These are phyloP conservation scores for Xylaria sp. DNA, from an alignment of 2,329 filamentous ascomycete species.

Conservation along the genomic window DNA sequence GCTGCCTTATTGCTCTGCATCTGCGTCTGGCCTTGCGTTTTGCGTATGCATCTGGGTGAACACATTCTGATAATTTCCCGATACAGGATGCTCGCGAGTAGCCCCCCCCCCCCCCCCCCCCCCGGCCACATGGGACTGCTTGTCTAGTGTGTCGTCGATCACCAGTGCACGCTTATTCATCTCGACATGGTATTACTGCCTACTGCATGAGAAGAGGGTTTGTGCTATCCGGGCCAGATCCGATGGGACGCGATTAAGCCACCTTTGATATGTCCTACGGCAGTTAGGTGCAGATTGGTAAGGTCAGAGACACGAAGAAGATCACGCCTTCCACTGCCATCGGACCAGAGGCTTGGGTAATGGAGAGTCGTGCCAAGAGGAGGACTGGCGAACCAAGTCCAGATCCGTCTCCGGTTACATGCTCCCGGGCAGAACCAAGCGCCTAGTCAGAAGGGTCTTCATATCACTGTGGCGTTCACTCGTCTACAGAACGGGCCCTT, in stretches of 20 bases:
- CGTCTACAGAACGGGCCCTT: constrained; percentile 8
- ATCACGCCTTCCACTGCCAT: neutral
- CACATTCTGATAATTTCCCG: constrained; percentile 4
- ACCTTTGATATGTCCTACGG: constrained; percentile 8
- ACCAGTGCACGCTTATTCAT: neutral
- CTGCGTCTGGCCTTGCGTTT: neutral
- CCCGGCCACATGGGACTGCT: constrained; percentile 2
- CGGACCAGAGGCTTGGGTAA: constrained; percentile 18
- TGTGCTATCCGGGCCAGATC: constrained; percentile 17
- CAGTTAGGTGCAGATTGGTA: constrained; percentile 4
- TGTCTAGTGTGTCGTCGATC: constrained; percentile 3
- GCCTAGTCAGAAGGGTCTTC: neutral
- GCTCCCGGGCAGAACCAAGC: constrained; percentile 12
- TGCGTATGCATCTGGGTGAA: constrained; percentile 1
- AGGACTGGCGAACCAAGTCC: neutral
- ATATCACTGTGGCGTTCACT: constrained; percentile 8
- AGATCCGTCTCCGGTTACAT: constrained; percentile 13
- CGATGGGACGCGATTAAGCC: constrained; percentile 10
- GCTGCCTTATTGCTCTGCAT: constrained; percentile 8
- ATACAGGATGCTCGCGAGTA: constrained; percentile 9
- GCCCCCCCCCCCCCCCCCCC: no score
- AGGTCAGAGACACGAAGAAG: neutral
- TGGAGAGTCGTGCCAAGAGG: neutral
- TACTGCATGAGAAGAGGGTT: constrained; percentile 5
- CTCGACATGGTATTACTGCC: neutral